Conservation (phyloP, 768 basidiomycete genomes). For the Peribolospora baueri region DNA sequence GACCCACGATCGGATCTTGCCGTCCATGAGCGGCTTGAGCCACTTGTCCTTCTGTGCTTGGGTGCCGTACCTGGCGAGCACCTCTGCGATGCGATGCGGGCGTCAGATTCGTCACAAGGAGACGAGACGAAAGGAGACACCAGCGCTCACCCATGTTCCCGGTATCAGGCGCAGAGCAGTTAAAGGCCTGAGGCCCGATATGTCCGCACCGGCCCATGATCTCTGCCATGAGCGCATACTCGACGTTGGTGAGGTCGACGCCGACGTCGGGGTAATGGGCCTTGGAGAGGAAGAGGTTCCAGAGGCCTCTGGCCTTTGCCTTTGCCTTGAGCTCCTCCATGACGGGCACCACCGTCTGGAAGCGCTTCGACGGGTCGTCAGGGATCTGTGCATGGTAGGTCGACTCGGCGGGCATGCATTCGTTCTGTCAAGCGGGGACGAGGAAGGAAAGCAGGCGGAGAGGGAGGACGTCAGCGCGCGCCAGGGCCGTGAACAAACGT, state of each 20-base stretch:
- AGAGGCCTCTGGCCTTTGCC: slow-evolving; percentile 68
- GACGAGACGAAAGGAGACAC: not conserved
- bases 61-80: slow-evolving; percentile 80
- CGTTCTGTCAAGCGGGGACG: slow-evolving; percentile 32
- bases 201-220: slow-evolving; percentile 61
- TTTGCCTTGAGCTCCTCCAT: slow-evolving; percentile 63
- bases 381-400: slow-evolving; percentile 57
- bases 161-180: slow-evolving; percentile 91
- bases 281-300: slow-evolving; percentile 94
- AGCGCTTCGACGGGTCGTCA: slow-evolving; percentile 42
- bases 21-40: slow-evolving; percentile 64
- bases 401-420: slow-evolving; percentile 51
- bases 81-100: slow-evolving; percentile 34
- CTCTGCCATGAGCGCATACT: slow-evolving; percentile 95
- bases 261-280: slow-evolving; percentile 74
- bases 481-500: not conserved
- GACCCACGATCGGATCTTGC: slow-evolving; percentile 50
- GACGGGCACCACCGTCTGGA: slow-evolving; percentile 61
- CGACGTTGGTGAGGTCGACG: slow-evolving; percentile 73
- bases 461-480: not conserved
- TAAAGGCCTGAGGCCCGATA: slow-evolving; percentile 61
- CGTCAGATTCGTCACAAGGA: not conserved
- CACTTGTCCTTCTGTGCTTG: slow-evolving; percentile 74
- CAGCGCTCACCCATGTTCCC: slow-evolving; percentile 70
- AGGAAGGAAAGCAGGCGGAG: not conserved